phyloP scores from a whole-genome alignment of 139 green algal species.

The Chlorella sp. region DNA sequence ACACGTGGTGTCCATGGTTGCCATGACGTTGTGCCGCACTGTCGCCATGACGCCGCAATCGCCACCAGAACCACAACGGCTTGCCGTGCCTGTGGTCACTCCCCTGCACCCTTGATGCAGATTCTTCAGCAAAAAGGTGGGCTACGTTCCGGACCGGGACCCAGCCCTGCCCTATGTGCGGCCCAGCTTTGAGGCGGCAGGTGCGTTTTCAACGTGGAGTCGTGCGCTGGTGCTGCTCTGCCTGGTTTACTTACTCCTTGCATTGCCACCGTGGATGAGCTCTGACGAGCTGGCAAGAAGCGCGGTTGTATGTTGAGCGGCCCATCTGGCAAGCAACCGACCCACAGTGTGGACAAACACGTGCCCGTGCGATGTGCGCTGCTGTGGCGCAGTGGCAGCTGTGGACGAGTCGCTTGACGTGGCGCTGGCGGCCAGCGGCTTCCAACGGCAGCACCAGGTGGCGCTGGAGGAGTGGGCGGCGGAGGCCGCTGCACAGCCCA shows the following conservation, averaged over 20 bases:
- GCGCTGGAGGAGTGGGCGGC: conserved; percentile 16
- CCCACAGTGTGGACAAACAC: background rate
- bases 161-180: conserved; percentile 37
- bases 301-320: background rate
- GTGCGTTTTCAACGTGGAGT: no score
- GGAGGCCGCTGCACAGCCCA: conserved; percentile 3
- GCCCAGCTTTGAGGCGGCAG: conserved; percentile 41
- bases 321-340: background rate
- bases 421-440: conserved; percentile 59
- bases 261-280: no score
- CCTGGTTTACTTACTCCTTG: no score
- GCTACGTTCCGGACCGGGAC: conserved; percentile 48
- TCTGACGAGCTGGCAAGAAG: no score
- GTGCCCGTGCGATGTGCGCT: background rate
- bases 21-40: background rate
- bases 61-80: background rate
- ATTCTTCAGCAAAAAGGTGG: conserved; percentile 75
- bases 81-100: background rate
- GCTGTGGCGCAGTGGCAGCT: conserved; percentile 5
- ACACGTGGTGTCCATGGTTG: background rate
- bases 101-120: conserved; percentile 9
- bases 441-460: conserved; percentile 51
- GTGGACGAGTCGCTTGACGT: conserved; percentile 40
- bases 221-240: no score
- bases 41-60: background rate